phyloP scores from a whole-genome alignment of 2,329 filamentous ascomycete genomes.

The Colletotrichum plurivorum region DNA sequence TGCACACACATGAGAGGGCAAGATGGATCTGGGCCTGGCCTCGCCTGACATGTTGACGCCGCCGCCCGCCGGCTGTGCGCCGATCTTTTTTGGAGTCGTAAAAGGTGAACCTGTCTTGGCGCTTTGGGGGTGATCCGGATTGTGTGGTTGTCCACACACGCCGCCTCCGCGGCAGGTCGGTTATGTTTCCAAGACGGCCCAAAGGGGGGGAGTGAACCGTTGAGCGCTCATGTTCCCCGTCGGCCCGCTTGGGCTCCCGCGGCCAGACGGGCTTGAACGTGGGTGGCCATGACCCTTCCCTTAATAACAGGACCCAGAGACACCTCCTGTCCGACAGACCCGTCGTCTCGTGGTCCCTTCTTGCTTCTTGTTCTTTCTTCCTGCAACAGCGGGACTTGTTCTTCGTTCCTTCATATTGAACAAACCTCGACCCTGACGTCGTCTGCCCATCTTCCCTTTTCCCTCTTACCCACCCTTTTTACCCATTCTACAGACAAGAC shows the following conservation, averaged over 20 bases:
- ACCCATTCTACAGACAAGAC: neutral
- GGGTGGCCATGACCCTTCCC: slow-evolving; percentile 27
- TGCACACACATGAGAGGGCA: neutral
- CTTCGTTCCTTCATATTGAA: slow-evolving; percentile 20
- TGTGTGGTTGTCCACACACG: neutral
- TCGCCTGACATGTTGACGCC: slow-evolving; percentile 36
- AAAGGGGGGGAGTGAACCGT: slow-evolving; percentile 22
- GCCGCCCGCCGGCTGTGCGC: slow-evolving; percentile 14
- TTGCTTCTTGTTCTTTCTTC: slow-evolving; percentile 15
- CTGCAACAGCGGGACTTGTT: slow-evolving; percentile 29
- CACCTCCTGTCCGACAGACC: slow-evolving; percentile 22
- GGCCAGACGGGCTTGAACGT: slow-evolving; percentile 33
- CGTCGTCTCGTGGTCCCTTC: slow-evolving; percentile 23
- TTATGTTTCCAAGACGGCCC: slow-evolving; percentile 24
- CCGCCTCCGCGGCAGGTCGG: slow-evolving; percentile 8
- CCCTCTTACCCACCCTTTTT: neutral
- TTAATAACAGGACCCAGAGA: slow-evolving; percentile 37
- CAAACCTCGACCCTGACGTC: slow-evolving; percentile 16
- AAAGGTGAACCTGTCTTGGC: slow-evolving; percentile 22
- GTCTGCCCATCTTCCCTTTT: slow-evolving; percentile 8
- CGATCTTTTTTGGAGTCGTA: slow-evolving; percentile 14
- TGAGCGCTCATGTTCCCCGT: slow-evolving; percentile 35
- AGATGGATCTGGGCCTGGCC: neutral
- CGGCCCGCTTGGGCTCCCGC: slow-evolving; percentile 35
- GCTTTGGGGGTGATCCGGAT: slow-evolving; percentile 31